Base-by-base conservation (phyloP, 345 rosid species). In the Eucalyptus dawsonii region DNA sequence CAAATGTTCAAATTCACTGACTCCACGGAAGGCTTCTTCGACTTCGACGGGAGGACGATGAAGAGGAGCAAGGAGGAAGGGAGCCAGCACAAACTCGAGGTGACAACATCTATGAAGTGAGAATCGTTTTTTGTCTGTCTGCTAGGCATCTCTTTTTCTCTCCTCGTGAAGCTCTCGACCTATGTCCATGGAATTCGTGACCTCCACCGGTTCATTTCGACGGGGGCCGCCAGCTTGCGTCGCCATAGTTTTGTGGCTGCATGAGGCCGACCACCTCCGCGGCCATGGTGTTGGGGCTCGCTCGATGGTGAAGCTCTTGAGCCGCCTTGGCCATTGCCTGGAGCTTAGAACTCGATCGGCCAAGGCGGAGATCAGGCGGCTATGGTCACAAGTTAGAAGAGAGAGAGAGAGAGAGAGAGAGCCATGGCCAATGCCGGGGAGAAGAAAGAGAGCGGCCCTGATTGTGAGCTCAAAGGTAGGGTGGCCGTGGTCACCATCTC, bases 151-250 rank as follows among this genome's bases (percentile, higher is more conserved):
- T 69, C 80, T 31, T 3, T 67, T 16, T 69, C 42, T 17, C 80
- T 69, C 80, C 17, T 16, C 0, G 22, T 7, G 80, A 69, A 31
- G 80, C 80, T 69, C 24, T 5, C 4, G 42, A 31, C 81, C 81
- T 0, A 2, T 72, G 25, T 69, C 22, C 11, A 34, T 8, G 80
- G 42, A 34, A 34, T 24, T 19, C 14, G 45, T 10, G 81, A 37
- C 45, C 81, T 72, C 13, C 7, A 0, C 3, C 25, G 2, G 8
- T 72, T 76, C 14, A 2, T 76, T 37, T 22, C 15, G 9, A 37
- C 4, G 1, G 4, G 9, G 81, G 81, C 37, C 5, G 72, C 37
- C 0, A 6, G 31, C 67, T 12, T 4, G 9, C 3, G 13, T 27
- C 2, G 34, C 16, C 25, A 17, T 69, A 34, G 81, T 19, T 34